These are phyloP conservation scores for Excoecaria cochinchinensis DNA, from an alignment of 345 rosid genomes.

Conservation along the genomic window DNA sequence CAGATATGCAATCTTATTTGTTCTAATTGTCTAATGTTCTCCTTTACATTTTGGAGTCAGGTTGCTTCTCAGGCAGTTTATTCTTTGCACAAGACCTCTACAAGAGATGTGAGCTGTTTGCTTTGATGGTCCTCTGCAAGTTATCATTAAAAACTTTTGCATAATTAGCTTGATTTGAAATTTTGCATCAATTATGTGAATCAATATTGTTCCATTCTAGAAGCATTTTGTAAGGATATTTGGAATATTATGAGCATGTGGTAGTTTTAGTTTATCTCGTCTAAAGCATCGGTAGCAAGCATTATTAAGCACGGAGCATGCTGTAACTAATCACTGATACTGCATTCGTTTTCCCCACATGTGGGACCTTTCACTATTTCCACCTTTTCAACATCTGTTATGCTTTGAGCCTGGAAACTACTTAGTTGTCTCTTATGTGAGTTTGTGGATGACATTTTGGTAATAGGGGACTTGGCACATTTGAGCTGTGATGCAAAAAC, in stretches of 20 bases:
- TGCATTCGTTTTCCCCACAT: neutral
- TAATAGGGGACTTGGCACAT: neutral
- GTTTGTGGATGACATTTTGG: neutral
- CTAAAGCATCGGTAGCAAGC: neutral
- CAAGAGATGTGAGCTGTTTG: constrained; percentile 72
- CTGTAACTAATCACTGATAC: neutral
- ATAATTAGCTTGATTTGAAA: neutral
- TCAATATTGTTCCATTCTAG: neutral
- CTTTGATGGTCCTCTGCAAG: constrained; percentile 4
- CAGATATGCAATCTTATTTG: neutral
- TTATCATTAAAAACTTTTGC: neutral
- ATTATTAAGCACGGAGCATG: neutral
- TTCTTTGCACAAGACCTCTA: constrained; percentile 96
- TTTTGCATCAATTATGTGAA: neutral
- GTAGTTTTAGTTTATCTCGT: too few species aligned
- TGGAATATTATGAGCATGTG: too few species aligned
- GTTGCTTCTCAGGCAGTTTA: constrained; percentile 83
- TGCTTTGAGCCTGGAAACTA: neutral
- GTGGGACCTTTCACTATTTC: neutral
- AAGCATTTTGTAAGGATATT: neutral
- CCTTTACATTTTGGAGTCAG: constrained; percentile 32
- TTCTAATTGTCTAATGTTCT: constrained; percentile 1
- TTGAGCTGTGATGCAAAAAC: neutral
- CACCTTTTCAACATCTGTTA: neutral
- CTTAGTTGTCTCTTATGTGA: neutral